Percentiles rank a stretch among this genome's conserved stretches.
These are phyloP conservation scores for Suillus occidentalis DNA, from an alignment of 768 basidiomycete genomes.

Conservation along the genomic window DNA sequence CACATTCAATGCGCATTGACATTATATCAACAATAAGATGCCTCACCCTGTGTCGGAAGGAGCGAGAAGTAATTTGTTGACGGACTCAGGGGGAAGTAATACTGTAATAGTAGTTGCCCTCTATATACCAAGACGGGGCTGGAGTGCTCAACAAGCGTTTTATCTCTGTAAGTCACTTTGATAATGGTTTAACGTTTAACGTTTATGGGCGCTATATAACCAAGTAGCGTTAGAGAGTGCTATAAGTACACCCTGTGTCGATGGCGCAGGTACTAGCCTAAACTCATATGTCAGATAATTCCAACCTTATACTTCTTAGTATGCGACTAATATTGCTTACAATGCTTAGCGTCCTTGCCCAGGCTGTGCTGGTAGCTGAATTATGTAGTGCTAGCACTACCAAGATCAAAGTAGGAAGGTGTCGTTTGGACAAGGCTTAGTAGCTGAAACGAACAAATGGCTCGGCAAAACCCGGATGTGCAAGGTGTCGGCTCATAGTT, in stretches of 20 bases:
- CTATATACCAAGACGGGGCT: slow-evolving; percentile 50
- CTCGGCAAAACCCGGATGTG: slow-evolving; percentile 9
- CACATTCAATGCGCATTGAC: slow-evolving; percentile 35
- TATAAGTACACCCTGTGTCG: not conserved
- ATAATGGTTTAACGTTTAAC: slow-evolving; percentile 27
- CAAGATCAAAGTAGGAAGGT: not conserved
- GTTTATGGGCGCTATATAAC: not conserved
- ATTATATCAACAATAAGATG: slow-evolving; percentile 6
- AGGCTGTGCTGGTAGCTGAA: not conserved
- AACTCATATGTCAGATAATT: not conserved
- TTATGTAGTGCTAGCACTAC: not conserved
- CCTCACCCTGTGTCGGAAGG: slow-evolving; percentile 54
- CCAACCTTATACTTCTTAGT: not conserved
- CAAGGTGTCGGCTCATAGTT: not conserved
- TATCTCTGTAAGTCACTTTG: slow-evolving; percentile 52
- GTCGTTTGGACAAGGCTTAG: not conserved
- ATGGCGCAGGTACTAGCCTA: not conserved
- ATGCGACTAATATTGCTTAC: not conserved
- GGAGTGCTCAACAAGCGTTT: slow-evolving; percentile 57
- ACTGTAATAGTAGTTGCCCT: too few relatives aligned
- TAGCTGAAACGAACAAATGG: not conserved
- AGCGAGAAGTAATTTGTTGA: slow-evolving; percentile 46
- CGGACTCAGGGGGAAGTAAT: slow-evolving; percentile 68
- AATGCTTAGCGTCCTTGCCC: not conserved
- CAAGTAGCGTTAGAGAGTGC: not conserved